Evolutionary conservation across 2,329 filamentous ascomycete genomes (phyloP).

Genomic region (Colletotrichum siamense): DNA sequence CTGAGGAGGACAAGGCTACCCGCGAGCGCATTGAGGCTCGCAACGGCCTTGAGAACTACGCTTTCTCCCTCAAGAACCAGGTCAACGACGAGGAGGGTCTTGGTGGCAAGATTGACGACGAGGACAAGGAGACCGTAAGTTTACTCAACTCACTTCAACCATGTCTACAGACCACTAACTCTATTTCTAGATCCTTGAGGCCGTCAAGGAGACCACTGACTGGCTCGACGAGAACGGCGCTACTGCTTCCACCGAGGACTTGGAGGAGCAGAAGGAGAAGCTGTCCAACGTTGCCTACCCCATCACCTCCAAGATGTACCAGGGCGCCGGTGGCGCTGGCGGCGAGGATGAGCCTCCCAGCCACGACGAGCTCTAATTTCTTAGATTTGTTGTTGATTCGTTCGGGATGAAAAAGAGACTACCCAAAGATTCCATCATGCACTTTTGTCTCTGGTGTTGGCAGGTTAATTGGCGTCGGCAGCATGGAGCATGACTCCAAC

Average conservation of each 20-base stretch:
- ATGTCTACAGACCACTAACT: not conserved
- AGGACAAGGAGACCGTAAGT: slow-evolving; percentile 94
- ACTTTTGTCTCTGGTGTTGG: slow-evolving; percentile 22
- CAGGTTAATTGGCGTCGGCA: slow-evolving; percentile 24
- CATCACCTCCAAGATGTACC: slow-evolving; percentile 98
- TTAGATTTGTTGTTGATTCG: slow-evolving; percentile 23
- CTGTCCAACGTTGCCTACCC: slow-evolving; percentile 95
- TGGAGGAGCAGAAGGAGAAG: slow-evolving; percentile 99
- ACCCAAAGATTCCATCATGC: slow-evolving; percentile 20
- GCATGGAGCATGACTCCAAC: slow-evolving; percentile 21
- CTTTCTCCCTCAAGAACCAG: slow-evolving; percentile 99
- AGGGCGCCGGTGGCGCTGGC: slow-evolving; percentile 65
- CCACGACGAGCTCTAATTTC: slow-evolving; percentile 80
- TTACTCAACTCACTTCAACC: slow-evolving; percentile 27
- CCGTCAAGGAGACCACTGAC: slow-evolving; percentile 94
- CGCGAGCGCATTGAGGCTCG: slow-evolving; percentile 96
- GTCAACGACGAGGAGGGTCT: slow-evolving; percentile 96
- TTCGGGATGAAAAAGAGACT: slow-evolving; percentile 22
- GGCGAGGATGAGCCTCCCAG: slow-evolving; percentile 70
- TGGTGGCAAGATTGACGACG: slow-evolving; percentile 96
- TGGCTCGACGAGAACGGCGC: slow-evolving; percentile 97
- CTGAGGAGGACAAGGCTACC: slow-evolving; percentile 98
- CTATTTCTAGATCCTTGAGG: slow-evolving; percentile 74
- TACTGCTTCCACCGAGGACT: slow-evolving; percentile 88
- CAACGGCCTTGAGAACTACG: slow-evolving; percentile 98